These are phyloP conservation scores for Rhododendron griersonianum DNA, from an alignment of 148 eudicot species.

Conservation along the genomic window DNA sequence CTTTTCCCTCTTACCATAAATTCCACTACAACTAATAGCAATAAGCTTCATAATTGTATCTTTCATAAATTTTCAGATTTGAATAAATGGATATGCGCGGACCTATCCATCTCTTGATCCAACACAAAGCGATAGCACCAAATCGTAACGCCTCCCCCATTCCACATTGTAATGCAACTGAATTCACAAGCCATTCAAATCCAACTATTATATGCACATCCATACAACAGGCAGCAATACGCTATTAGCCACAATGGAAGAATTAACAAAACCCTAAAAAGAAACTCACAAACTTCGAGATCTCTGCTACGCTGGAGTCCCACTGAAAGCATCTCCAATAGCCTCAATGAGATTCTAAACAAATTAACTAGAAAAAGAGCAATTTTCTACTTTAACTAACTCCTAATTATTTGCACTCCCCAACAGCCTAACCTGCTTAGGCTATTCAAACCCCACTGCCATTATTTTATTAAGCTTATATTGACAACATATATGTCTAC, in stretches of 20 bases:
- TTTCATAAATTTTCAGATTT: not conserved
- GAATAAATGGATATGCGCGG: not conserved
- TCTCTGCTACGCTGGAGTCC: slow-evolving; percentile 65
- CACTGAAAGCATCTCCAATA: slow-evolving; percentile 22
- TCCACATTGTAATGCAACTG: not conserved
- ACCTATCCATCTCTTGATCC: not conserved
- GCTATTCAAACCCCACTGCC: too few species aligned
- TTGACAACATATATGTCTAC: too few species aligned
- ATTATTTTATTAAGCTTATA: too few species aligned
- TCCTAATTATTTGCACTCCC: too few species aligned
- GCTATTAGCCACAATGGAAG: not conserved
- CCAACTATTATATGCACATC: too few species aligned
- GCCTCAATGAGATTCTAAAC: too few species aligned
- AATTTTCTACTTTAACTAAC: too few species aligned
- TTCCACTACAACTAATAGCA: not conserved
- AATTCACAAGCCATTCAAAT: not conserved
- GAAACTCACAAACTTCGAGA: slow-evolving; percentile 38
- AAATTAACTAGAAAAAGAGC: too few species aligned
- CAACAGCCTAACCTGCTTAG: too few species aligned
- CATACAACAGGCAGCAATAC: not conserved
- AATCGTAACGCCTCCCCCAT: not conserved
- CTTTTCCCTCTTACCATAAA: not conserved
- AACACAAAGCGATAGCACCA: not conserved
- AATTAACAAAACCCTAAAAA: not conserved
- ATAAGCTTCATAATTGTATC: not conserved